Percentiles rank a stretch among this genome's conserved stretches.
These are phyloP conservation scores for Chaetoceros muelleri DNA, from an alignment of 108 stramenopile species.

Conservation along the genomic window DNA sequence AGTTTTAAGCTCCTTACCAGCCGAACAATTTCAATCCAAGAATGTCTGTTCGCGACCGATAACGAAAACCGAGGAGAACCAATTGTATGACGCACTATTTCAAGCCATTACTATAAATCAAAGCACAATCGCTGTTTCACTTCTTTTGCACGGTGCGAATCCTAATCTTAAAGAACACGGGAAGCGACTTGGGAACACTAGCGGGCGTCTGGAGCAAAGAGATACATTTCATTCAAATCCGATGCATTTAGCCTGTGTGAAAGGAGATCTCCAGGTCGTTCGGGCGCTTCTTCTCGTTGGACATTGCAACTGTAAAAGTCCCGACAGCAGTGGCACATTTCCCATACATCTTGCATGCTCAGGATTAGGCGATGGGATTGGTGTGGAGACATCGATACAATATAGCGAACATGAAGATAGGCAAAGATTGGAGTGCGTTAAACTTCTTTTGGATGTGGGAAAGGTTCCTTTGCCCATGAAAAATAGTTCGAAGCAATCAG, in stretches of 20 bases:
- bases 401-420: constrained; percentile 25
- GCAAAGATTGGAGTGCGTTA: constrained; percentile 41
- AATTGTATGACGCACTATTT: constrained; percentile 48
- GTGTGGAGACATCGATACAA: not conserved
- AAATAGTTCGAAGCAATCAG: constrained; percentile 75
- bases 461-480: constrained; percentile 54
- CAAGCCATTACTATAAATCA: constrained; percentile 43
- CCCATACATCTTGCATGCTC: constrained; percentile 71
- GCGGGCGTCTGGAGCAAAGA: constrained; percentile 19
- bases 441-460: constrained; percentile 28
- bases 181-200: constrained; percentile 35
- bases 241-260: constrained; percentile 59
- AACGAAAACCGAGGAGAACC: not conserved
- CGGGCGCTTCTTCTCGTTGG: constrained; percentile 31
- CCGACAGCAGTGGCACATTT: constrained; percentile 56
- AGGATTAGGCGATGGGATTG: constrained; percentile 8
- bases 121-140: constrained; percentile 28
- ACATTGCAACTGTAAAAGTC: constrained; percentile 40
- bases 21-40: constrained; percentile 4
- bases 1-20: not conserved
- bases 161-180: constrained; percentile 40
- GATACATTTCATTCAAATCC: constrained; percentile 43
- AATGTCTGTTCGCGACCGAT: not conserved
- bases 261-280: constrained; percentile 39
- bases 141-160: constrained; percentile 50